phyloP scores from a whole-genome alignment of 2,329 filamentous ascomycete species.

The Aspergillus tubingensis region DNA sequence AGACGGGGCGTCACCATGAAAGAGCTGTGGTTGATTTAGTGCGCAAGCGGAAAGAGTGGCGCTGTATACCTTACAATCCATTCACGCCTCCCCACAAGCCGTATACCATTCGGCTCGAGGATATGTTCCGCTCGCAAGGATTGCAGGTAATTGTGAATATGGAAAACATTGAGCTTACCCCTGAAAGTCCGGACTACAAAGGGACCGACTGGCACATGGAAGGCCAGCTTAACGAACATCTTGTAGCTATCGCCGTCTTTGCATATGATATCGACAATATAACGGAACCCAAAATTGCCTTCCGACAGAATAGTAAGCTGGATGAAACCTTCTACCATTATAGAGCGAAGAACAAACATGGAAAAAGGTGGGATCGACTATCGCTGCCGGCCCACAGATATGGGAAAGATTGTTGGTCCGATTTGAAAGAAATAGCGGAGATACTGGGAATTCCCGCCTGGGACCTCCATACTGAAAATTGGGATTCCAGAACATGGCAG shows the following conservation, averaged over 20 bases:
- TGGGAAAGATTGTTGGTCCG: too few species aligned
- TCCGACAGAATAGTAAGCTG: background rate
- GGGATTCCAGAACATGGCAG: background rate
- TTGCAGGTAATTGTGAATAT: background rate
- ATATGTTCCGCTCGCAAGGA: background rate
- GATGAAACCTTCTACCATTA: background rate
- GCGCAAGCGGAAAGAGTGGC: background rate
- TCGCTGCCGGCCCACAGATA: too few species aligned
- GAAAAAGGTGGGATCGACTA: too few species aligned
- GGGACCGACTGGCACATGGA: background rate
- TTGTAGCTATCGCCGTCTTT: background rate
- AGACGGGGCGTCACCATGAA: background rate
- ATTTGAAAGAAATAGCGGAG: too few species aligned
- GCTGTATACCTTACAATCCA: background rate
- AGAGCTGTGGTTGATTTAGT: background rate
- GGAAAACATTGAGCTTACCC: constrained; percentile 1
- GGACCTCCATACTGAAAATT: too few species aligned
- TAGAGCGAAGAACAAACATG: too few species aligned
- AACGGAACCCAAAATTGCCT: background rate
- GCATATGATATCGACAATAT: background rate
- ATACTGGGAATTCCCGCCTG: too few species aligned
- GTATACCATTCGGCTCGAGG: background rate
- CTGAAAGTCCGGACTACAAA: background rate
- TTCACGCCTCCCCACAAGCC: background rate
- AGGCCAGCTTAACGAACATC: constrained; percentile 4